Evolutionary conservation across 805 yeast genomes (phyloP), one percentile per base, ranked within the genome.

Genomic region (Maudiozyma turicensis): DNA sequence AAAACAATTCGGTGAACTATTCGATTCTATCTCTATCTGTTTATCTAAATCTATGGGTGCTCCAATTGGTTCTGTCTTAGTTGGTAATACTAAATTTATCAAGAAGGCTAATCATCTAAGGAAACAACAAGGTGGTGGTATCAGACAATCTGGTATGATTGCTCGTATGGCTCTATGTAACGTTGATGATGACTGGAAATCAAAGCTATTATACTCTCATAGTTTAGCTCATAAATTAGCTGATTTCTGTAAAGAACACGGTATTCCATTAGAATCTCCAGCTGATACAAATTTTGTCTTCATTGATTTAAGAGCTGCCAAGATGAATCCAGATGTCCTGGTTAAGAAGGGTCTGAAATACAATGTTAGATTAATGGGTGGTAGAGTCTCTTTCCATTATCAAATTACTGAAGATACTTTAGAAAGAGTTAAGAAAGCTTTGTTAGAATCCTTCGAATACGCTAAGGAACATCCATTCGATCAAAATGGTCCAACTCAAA

Each of bases 81-180:
- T 88, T 38, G 93, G 95, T 39, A 68, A 72, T 43, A 59, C 63
- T 38, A 68, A 70, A 46, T 74, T 81, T 56, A 82, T 88, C 53
- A 68, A 72, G 57, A 81, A 79, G 60, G 87, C 93, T 40, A 82
- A 81, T 63, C 95, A 89, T 69, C 84, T 89, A 72, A 84, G 86
- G 57, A 90, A 90, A 61, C 96, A 90, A 69, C 78, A 80, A 55
- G 97, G 97, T 62, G 96, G 96, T 57, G 96, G 96, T 54, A 80
- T 90, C 45, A 76, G 97, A 64, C 97, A 90, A 70, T 74, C 84
- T 38, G 97, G 97, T 49, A 69, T 86, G 67, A 73, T 90, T 58
- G 72, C 91, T 6, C 73, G 78, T 48, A 89, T 90, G 86, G 96
- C 95, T 3, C 64, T 73, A 13, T 72, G 75, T 45, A 95, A 95